Evolutionary conservation across 768 basidiomycete genomes (phyloP), one percentile per base, ranked within the genome.

Genomic region (Agrocybe praecox): DNA sequence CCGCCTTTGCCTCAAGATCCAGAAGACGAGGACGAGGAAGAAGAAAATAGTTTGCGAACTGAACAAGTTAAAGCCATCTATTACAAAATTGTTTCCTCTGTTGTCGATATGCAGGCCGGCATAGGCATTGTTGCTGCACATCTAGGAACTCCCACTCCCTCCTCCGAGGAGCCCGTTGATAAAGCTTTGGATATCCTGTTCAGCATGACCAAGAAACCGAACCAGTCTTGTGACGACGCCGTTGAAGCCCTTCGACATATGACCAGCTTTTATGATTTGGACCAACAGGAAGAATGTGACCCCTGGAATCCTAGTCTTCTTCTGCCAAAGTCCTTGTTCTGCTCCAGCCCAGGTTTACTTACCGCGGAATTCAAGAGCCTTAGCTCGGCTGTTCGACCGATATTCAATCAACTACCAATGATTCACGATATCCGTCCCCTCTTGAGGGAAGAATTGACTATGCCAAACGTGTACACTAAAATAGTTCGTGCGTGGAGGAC

Each of bases 391-490:
- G 84, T 90, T 12, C 75, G 78, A 57, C 72, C 80, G 2, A 70
- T 89, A 19, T 74, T 85, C 49, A 81, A 81, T 6, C 76, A 85
- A 60, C 81, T 83, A 40, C 79, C 83, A 0, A 74, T 75, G 29
- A 56, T 84, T 17, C 70, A 74, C 15, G 86, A 88, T 59, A 71
- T 91, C 29, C 75, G 84, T 19, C 69, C 78, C n/a, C 70, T 92
- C 57, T 83, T 77, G 7, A 69, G 74, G 36, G 80, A 84, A 12
- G 88, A 92, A 62, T 65, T 91, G 40, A 69, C 77, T 17, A 72
- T 69, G 53, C 74, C 76, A 6, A 84, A 80, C 74, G 75, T 85
- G 12, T 82, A 86, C 60, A 68, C 79, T 1, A 77, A 76, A 8
- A 58, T 89, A 47, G 67, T 87, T 32, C 72, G 74, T 6, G 67